Conservation (phyloP, 768 basidiomycete species). For the Saitozyma sp. region DNA sequence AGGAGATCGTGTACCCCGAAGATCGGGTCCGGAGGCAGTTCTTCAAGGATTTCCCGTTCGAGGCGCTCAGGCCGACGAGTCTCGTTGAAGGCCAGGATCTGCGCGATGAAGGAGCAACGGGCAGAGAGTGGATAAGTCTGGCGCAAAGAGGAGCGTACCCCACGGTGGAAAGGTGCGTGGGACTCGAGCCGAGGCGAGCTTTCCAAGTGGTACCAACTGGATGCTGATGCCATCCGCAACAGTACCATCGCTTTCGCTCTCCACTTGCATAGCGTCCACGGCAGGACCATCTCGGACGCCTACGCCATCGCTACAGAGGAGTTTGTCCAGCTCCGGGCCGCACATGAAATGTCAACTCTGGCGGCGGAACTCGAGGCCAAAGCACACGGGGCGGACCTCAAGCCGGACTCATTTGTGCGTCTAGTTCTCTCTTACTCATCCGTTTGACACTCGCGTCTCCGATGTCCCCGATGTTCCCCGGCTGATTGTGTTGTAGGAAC, state of each 20-base stretch:
- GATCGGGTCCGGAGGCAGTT: constrained; percentile 86
- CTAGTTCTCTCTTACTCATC: background rate
- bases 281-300: constrained; percentile 69
- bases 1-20: constrained; percentile 73
- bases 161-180: constrained; percentile 80
- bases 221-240: constrained; percentile 3
- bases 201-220: constrained; percentile 10
- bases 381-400: constrained; percentile 62
- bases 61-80: constrained; percentile 77
- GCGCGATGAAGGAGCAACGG: constrained; percentile 51
- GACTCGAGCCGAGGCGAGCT: background rate
- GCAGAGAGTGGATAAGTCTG: constrained; percentile 72
- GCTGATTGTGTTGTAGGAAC: constrained; percentile 29
- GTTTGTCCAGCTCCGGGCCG: constrained; percentile 83
- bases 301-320: constrained; percentile 78
- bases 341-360: constrained; percentile 72
- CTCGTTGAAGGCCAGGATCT: constrained; percentile 65
- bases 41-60: constrained; percentile 94
- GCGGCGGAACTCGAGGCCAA: constrained; percentile 81
- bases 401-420: constrained; percentile 33
- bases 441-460: background rate
- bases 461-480: background rate
- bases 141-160: constrained; percentile 80
- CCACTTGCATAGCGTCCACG: constrained; percentile 70
- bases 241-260: constrained; percentile 80